Conservation (phyloP, 306 rosid genomes). For the Hylodesmum podocarpum region DNA sequence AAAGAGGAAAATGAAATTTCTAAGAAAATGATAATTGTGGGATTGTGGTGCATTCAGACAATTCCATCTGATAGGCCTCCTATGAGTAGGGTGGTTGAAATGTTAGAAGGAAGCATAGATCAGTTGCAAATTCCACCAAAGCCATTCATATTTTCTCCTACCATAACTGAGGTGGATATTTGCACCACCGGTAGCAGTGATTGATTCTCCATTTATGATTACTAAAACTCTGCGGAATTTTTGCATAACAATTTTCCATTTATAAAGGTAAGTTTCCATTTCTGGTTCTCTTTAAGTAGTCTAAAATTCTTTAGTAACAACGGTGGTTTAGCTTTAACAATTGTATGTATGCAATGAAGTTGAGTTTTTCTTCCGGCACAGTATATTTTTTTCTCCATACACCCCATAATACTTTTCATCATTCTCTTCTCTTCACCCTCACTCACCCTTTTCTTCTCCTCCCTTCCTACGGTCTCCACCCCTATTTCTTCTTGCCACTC, state of each 20-base stretch:
- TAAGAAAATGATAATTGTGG: slow-evolving; percentile 28
- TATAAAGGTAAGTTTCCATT: background rate
- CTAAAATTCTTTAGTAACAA: no score
- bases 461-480: no score
- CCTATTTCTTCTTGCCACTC: no score
- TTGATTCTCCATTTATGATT: background rate
- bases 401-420: no score
- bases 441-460: no score
- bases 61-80: slow-evolving; percentile 27
- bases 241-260: background rate
- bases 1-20: slow-evolving; percentile 22
- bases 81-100: slow-evolving; percentile 31
- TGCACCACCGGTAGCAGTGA: background rate
- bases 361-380: no score
- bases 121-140: slow-evolving; percentile 26
- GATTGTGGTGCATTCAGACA: slow-evolving; percentile 31
- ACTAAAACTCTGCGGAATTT: background rate
- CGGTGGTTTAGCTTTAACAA: no score
- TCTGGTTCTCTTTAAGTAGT: background rate
- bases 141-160: slow-evolving; percentile 25
- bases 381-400: no score
- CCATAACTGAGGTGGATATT: background rate
- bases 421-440: no score
- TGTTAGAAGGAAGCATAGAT: slow-evolving; percentile 28
- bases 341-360: no score